These are phyloP conservation scores for Fusarium foetens DNA, from an alignment of 2,329 filamentous ascomycete species.

Conservation along the genomic window DNA sequence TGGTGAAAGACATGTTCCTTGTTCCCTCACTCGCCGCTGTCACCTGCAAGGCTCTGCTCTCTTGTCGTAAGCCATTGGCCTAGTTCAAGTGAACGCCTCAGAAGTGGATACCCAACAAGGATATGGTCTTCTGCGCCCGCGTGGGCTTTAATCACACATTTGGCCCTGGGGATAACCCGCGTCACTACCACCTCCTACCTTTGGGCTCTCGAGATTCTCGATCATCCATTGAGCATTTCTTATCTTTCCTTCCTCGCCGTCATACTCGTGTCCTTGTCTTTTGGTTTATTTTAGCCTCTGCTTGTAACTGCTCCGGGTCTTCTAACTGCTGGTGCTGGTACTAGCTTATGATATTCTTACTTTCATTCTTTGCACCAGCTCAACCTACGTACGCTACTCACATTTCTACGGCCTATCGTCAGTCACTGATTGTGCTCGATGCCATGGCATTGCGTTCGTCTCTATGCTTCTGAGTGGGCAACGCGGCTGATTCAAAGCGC, in stretches of 20 bases:
- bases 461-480: constrained; percentile 28
- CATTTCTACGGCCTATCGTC: constrained; percentile 11
- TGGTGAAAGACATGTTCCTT: constrained; percentile 22
- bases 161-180: constrained; percentile 32
- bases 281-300: constrained; percentile 31
- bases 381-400: constrained; percentile 10
- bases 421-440: constrained; percentile 18
- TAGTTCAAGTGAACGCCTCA: constrained; percentile 38
- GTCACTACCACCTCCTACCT: constrained; percentile 30
- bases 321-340: constrained; percentile 38
- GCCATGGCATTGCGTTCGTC: constrained; percentile 37
- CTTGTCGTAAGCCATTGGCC: constrained; percentile 33
- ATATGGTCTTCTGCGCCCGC: constrained; percentile 36
- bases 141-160: constrained; percentile 42
- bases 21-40: constrained; percentile 34
- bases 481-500: constrained; percentile 27
- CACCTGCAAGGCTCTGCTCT: constrained; percentile 39
- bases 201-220: constrained; percentile 33
- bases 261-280: constrained; percentile 12
- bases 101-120: constrained; percentile 43
- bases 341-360: constrained; percentile 32
- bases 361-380: constrained; percentile 3
- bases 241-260: constrained; percentile 29
- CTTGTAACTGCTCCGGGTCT: constrained; percentile 32
- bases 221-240: constrained; percentile 23